Conservation (phyloP, 257 asterid genomes). For the Paulownia fortunei region DNA sequence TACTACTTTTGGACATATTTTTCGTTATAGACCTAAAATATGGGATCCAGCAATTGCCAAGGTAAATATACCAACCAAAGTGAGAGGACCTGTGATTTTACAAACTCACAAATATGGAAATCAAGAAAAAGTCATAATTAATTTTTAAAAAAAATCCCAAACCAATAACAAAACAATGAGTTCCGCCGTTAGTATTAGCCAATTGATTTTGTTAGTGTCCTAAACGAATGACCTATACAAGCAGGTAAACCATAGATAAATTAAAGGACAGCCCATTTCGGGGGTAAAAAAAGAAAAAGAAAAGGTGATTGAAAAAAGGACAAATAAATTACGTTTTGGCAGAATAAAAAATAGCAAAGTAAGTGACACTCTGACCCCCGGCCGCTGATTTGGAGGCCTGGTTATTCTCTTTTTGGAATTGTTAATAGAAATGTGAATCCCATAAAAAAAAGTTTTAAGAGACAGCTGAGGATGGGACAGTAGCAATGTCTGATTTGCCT, state of each 20-base stretch:
- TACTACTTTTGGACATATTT: background rate
- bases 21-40: background rate
- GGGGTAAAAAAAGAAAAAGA: slow-evolving; percentile 6
- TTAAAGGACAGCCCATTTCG: slow-evolving; percentile 14
- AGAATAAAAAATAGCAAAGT: slow-evolving; percentile 20
- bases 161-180: slow-evolving; percentile 35
- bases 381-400: slow-evolving; percentile 41
- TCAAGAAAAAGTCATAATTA: background rate
- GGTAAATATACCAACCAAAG: background rate
- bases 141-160: background rate
- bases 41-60: slow-evolving; percentile 13
- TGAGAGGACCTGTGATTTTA: background rate
- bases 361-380: slow-evolving; percentile 35
- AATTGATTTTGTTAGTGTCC: slow-evolving; percentile 38
- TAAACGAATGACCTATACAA: slow-evolving; percentile 10
- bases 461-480: slow-evolving; percentile 26
- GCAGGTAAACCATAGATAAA: slow-evolving; percentile 15
- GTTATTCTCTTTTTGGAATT: slow-evolving; percentile 23
- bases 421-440: slow-evolving; percentile 21
- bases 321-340: background rate
- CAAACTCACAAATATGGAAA: slow-evolving; percentile 1
- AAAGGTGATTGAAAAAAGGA: background rate
- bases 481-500: slow-evolving; percentile 23
- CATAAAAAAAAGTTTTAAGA: slow-evolving; percentile 10
- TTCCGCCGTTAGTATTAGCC: slow-evolving; percentile 50